Evolutionary conservation across 441 rosid genomes (phyloP).

Genomic region (Syzygium syzygioides): DNA sequence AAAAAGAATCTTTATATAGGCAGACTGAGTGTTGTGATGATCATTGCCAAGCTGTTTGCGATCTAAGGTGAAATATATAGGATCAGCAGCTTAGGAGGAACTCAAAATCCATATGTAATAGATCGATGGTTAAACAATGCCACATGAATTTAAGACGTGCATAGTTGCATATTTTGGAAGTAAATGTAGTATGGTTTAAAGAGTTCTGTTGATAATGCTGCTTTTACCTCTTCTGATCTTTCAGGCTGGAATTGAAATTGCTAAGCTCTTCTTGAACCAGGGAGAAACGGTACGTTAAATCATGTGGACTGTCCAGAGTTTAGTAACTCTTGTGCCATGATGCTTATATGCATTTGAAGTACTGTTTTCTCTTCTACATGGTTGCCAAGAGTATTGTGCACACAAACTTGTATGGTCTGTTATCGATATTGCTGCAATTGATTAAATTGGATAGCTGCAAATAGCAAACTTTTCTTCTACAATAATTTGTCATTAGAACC

Average conservation of each 20-base stretch:
- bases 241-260: conserved; percentile 96
- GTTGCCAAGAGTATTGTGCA: neutral
- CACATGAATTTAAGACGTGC: neutral
- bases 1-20: neutral
- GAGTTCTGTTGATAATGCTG: neutral
- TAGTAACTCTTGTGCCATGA: neutral
- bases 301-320: neutral
- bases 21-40: neutral
- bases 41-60: neutral
- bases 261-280: conserved; percentile 79
- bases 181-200: neutral
- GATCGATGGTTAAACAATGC: neutral
- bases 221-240: neutral
- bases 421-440: neutral
- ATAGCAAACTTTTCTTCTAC: neutral
- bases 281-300: conserved; percentile 65
- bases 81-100: neutral
- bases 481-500: neutral
- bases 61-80: neutral
- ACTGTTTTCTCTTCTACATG: neutral
- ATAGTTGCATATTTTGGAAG: neutral
- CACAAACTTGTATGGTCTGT: neutral
- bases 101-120: neutral
- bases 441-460: neutral
- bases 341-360: neutral